phyloP scores from a whole-genome alignment of 1,284 basidiomycete species.

The Boletus smithii region DNA sequence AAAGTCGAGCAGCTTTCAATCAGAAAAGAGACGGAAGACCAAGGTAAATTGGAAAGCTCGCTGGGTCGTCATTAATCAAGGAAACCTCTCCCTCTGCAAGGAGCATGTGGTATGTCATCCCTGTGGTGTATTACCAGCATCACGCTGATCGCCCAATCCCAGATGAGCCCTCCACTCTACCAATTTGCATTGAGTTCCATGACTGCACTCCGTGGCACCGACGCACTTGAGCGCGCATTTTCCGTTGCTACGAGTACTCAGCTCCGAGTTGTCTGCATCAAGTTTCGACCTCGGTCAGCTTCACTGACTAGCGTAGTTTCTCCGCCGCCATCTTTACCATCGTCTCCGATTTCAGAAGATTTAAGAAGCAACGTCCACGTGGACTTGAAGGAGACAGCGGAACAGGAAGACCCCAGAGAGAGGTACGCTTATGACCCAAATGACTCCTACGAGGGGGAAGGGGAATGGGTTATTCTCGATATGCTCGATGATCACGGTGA shows the following conservation, averaged over 20 bases:
- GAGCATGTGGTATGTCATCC: conserved; percentile 48
- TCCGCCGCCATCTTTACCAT: conserved; percentile 21
- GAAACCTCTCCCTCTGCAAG: conserved; percentile 52
- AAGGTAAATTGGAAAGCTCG: conserved; percentile 59
- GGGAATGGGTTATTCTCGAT: conserved; percentile 59
- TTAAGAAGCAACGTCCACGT: conserved; percentile 18
- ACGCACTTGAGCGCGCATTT: conserved; percentile 41
- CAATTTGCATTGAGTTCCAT: conserved; percentile 42
- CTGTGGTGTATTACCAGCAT: neutral
- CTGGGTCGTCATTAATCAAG: conserved; percentile 61
- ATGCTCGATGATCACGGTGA: conserved; percentile 52
- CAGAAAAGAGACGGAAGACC: conserved; percentile 29
- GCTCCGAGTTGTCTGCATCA: conserved; percentile 48
- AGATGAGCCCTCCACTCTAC: conserved; percentile 47
- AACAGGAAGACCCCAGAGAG: conserved; percentile 3
- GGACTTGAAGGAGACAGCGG: conserved; percentile 4
- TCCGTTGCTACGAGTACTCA: conserved; percentile 10
- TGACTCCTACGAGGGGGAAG: conserved; percentile 16
- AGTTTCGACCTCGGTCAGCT: conserved; percentile 36
- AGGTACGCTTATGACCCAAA: neutral
- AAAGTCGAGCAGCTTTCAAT: conserved; percentile 9
- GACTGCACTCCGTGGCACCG: conserved; percentile 43
- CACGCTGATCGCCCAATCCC: conserved; percentile 4
- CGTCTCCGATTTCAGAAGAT: conserved; percentile 27
- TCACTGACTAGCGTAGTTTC: conserved; percentile 35